Evolutionary conservation across 2,329 filamentous ascomycete species (phyloP), one percentile per base, ranked within the genome.

Genomic region (Didymella glomerata): DNA sequence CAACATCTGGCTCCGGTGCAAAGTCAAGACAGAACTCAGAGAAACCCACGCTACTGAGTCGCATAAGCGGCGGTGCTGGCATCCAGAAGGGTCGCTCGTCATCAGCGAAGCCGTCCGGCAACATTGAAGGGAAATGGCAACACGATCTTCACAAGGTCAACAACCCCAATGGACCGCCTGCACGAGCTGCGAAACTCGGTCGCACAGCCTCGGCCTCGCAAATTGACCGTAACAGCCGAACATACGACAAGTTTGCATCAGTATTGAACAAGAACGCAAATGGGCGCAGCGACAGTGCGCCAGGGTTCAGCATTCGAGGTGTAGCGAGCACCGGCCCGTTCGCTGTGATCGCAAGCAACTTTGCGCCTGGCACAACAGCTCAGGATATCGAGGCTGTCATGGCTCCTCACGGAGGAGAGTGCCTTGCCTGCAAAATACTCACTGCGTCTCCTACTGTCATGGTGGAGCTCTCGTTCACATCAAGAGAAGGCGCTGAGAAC

Each of bases 301-400:
- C 76, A 32, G 71, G 88, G 20, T 84, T 94, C 45, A 88, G 84
- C 34, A 93, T 95, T 64, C 83, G 87, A 52, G 91, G 91, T n/a
- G 78, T 78, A 51, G 81, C 79, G 13, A 80, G 89, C 9, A 56
- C 48, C 5, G 89, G 90, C 0, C 90, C 90, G 1, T 91, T 86
- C 68, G 84, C 86, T 18, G 85, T 95, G 24, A 85, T 92, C 73
- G 90, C 89, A 2, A 89, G 91, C 76, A 95, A 95, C 80, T 92
- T 95, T 73, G 91, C 91, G 13, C 86, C 86, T 2, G 91, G 91
- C 36, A 95, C 91, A 0, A 93, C 91, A 7, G 89, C 89, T 1
- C 90, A 89, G 28, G 91, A 95, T 71, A 92, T 95, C 60, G 90
- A 93, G 80, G 90, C 88, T 68, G 91, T 91, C 56, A 88, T 95